phyloP scores from a whole-genome alignment of 176 grass and related monocot species.

The Zizania latifolia region DNA sequence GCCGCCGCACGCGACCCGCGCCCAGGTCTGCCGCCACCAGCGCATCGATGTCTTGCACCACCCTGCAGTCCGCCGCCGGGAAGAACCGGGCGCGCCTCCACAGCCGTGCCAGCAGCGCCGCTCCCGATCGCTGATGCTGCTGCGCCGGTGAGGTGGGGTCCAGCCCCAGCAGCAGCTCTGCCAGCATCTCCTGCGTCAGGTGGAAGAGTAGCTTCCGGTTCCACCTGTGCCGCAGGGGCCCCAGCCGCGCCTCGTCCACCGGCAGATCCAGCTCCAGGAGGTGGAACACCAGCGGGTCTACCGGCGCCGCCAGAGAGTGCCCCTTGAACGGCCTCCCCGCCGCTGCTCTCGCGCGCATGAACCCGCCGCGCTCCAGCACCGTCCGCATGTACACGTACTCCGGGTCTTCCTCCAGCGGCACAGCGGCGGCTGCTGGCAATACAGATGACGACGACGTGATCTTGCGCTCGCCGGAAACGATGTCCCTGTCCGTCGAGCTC shows the following conservation, averaged over 20 bases:
- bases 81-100: constrained; percentile 39
- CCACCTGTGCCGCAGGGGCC: constrained; percentile 52
- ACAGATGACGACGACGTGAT: not conserved
- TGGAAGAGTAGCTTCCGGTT: constrained; percentile 92
- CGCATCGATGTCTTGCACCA: constrained; percentile 67
- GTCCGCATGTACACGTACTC: constrained; percentile 55
- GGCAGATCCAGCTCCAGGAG: constrained; percentile 70
- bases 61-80: constrained; percentile 51
- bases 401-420: constrained; percentile 40
- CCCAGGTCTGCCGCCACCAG: constrained; percentile 50
- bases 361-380: constrained; percentile 53
- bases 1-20: not conserved
- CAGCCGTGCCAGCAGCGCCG: constrained; percentile 28
- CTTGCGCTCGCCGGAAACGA: not conserved
- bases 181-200: constrained; percentile 54
- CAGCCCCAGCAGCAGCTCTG: not conserved
- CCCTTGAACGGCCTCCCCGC: not conserved
- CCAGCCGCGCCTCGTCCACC: not conserved
- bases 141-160: not conserved
- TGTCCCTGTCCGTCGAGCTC: not conserved
- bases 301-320: not conserved
- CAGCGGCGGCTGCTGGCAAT: not conserved
- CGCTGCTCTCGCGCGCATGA: constrained; percentile 9
- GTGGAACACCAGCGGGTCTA: constrained; percentile 83
- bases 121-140: not conserved